Evolutionary conservation across 257 asterid species (phyloP).

Genomic region (Lycium ferocissimum): DNA sequence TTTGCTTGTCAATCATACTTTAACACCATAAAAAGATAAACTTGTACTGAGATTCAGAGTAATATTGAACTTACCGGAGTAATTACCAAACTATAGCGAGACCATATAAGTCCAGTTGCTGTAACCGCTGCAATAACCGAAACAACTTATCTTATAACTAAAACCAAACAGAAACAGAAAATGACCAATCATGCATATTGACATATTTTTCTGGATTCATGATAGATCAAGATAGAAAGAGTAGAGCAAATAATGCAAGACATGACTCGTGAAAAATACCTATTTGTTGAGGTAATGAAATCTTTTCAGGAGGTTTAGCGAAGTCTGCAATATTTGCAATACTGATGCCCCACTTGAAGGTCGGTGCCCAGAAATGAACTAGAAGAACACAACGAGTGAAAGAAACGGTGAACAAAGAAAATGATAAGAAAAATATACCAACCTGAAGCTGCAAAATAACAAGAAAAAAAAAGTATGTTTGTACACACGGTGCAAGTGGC

Average conservation of each 20-base stretch:
- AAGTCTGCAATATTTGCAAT: slow-evolving; percentile 75
- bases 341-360: slow-evolving; percentile 86
- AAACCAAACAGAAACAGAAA: slow-evolving; percentile 20
- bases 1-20: neutral
- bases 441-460: neutral
- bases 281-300: slow-evolving; percentile 72
- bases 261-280: slow-evolving; percentile 43
- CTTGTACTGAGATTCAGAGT: neutral
- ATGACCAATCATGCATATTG: neutral
- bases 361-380: slow-evolving; percentile 89
- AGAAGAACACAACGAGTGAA: slow-evolving; percentile 16
- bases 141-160: neutral
- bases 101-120: slow-evolving; percentile 77
- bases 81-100: slow-evolving; percentile 76
- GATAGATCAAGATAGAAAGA: neutral
- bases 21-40: neutral
- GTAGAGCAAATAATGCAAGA: slow-evolving; percentile 20
- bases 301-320: slow-evolving; percentile 68
- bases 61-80: slow-evolving; percentile 61
- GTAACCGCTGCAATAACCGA: slow-evolving; percentile 57
- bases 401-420: neutral
- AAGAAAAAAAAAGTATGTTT: neutral
- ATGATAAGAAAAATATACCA: neutral
- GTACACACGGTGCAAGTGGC: neutral
- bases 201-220: slow-evolving; percentile 2